These are phyloP conservation scores for Clausena lansium DNA, from an alignment of 345 rosid species.

Conservation along the genomic window DNA sequence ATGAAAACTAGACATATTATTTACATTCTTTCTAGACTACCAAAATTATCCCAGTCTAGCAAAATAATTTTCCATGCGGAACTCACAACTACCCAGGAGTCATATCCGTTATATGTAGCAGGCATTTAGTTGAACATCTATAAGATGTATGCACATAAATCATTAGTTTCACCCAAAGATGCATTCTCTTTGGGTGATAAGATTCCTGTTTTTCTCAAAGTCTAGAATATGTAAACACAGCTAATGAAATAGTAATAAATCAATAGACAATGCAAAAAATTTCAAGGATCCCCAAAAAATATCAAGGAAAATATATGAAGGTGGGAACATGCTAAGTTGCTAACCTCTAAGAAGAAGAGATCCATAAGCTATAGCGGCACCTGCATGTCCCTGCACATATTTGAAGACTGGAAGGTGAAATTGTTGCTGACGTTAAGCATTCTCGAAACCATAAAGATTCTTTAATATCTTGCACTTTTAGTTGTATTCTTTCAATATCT, in stretches of 20 bases:
- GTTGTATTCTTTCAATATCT: background rate
- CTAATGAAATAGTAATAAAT: background rate
- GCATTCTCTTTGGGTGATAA: background rate
- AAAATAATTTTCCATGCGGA: background rate
- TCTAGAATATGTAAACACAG: background rate
- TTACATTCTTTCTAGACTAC: background rate
- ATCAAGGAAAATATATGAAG: conserved; percentile 4
- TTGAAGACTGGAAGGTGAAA: conserved; percentile 11
- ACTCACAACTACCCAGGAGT: background rate
- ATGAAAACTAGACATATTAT: background rate
- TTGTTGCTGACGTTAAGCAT: background rate
- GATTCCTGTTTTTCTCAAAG: background rate
- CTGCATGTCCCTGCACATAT: conserved; percentile 75
- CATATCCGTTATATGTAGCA: background rate
- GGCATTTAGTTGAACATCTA: background rate
- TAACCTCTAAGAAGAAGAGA: conserved; percentile 86
- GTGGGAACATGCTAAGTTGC: conserved; percentile 1
- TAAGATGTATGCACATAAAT: background rate
- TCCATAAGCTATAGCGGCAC: conserved; percentile 90
- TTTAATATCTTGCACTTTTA: background rate
- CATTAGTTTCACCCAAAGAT: background rate
- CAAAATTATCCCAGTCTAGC: background rate
- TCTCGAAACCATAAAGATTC: background rate
- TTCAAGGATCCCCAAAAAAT: background rate
- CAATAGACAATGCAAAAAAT: background rate